Evolutionary conservation across 805 yeast species (phyloP), one percentile per base, ranked within the genome.

Genomic region (Nakazawaea sp.): DNA sequence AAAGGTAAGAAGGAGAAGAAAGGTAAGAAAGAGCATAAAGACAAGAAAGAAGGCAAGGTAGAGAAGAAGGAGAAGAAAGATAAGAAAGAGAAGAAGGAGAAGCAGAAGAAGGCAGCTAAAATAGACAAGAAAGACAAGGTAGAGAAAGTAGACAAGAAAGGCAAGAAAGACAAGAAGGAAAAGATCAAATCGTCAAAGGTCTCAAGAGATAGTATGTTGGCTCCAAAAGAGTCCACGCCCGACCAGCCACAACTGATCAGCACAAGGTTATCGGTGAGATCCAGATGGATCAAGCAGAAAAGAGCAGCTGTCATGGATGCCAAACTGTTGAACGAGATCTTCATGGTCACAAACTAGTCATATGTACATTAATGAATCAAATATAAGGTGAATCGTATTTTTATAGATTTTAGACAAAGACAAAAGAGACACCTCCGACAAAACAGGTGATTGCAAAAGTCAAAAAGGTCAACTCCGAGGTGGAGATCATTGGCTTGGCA

Each of bases 231-330:
- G 21, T 20, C 34, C 18, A 20, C 43, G 15, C 25, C 38, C 4
- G 43, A 45, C n/a, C 39, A 51, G 9, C 46, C 66, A 18, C 28
- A 10, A 5, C 62, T 60, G 1, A 60, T 72, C 1, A 48, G 71
- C 10, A 70, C 81, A n/a, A 68, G 83, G 50, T 55, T 77, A 33
- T 79, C 94, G 1, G 83, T 83, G 4, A 74, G 97, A 56, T 79
- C 94, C 17, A 81, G 75, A 56, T 89, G 87, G 81, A 89, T 90
- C 38, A 81, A 72, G 46, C 95, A 88, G 56, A 90, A 90, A 56
- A 72, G 92, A 50, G 92, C 95, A 9, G 90, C 97, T 1, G 87
- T 89, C 0, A 75, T 82, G 78, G 97, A 90, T 55, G 72, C 82
- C 2, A 79, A 86, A 56, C 88, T 96, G 11, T 68, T 90, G 44